Base-by-base conservation (phyloP, 495 filamentous ascomycete species). In the Penicillium desertorum region DNA sequence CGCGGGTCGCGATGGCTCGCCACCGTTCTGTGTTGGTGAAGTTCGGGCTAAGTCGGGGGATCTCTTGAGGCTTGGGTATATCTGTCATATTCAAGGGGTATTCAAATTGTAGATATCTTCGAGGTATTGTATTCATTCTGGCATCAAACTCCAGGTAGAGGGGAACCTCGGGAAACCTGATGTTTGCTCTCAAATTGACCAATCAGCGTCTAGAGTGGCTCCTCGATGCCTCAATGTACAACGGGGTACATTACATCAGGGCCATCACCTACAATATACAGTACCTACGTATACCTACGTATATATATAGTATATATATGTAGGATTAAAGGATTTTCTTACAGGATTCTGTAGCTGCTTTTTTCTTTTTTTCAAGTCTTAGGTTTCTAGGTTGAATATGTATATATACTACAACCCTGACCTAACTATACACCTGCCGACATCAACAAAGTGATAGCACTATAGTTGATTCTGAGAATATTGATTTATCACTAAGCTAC, bases 1-100 rank as follows among this genome's bases (percentile, higher is more conserved):
- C 78, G 42, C 85, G 83, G 41, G 67, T 69, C 22, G 74, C 68
- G 14, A 86, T 72, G 45, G 83, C 83, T 58, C 75, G 76, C 83
- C 83, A 87, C 53, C 85, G 83, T 36, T 71, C 62, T 29, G 68
- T 50, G 32, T 77, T 58, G 49, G 68, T 73, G 54, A 60, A 51
- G 39, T 61, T 50, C 34, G 43, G 52, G 49, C 39, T 60, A 34
- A 73, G 70, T 44, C 64, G 70, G 17, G 71, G 61, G 22, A 73
- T 67, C 51, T 61, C 57, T 39, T 63, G 63, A 20, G 63, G 57
- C 29, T 46, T 36, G 22, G 32, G 41, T 16, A 7, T 2, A 14
- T 25, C 42, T 45, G 53, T 11, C 53, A 55, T 55, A 11, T 52
- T 39, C 17, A 29, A 1, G 6, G 7, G 16, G 16, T 29, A 7